Base-by-base conservation (phyloP, 495 filamentous ascomycete species). In the Rhizodiscina lignyota region DNA sequence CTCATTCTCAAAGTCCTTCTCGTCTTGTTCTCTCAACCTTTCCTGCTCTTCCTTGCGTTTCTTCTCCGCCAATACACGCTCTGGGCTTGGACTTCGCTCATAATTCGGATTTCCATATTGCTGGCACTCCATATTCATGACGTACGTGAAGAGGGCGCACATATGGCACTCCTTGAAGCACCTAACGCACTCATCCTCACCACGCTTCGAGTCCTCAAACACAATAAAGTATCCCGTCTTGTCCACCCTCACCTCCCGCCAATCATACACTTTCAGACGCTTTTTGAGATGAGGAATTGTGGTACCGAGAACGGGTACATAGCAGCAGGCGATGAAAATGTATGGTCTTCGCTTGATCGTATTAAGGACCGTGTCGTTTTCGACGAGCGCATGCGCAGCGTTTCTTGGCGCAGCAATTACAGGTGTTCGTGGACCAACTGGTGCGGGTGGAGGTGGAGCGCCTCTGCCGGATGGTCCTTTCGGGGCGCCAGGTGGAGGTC, bases 91-190 rank as follows among this genome's bases (percentile, higher is more conserved):
- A 50, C 74, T 69, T 50, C 70, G 58, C 55, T 77, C 61, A 48
- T 80, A 70, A 45, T 69, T 56, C 27, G 70, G 74, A 43, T 81
- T 79, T 5, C 74, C 78, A 42, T 72, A 72, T 22, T 63, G 60
- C 34, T 84, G 74, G 41, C 74, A 74, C 50, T 85, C 76, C 86
- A 99, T 93, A 28, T 72, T 72, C 83, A 99, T 83, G 35, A 67
- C 72, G 49, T 94, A 96, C 4, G 73, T 94, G 62, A 99, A 96
- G 30, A 99, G 67, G 1, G 72, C 64, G 18, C 72, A 71, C 51
- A 75, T 74, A 52, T 93, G 69, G 37, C 75, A 79, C 23, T 71
- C 61, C 34, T 68, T 62, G 44, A 67, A 82, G 53, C 86, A 94
- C 29, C 74, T 67, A 22, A 77, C 71, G 8, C 81, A 76, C 52